A percentile compares a stretch with the other conserved stretches of the same genome.
phyloP scores from a whole-genome alignment of 257 asterid species.

The Salvia miltiorrhiza region DNA sequence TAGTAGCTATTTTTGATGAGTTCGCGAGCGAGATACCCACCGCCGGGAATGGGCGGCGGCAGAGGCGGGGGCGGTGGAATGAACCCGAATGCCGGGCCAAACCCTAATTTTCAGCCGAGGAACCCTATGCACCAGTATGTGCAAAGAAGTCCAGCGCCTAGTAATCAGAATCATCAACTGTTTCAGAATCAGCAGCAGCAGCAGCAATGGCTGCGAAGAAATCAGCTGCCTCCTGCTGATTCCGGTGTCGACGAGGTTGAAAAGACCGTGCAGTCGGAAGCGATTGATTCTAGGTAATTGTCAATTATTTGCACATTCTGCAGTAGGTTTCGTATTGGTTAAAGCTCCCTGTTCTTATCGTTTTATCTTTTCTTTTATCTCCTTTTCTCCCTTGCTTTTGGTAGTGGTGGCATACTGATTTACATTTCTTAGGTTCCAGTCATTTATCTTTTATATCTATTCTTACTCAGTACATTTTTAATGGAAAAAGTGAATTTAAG shows the following conservation, averaged over 20 bases:
- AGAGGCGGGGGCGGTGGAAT: constrained; percentile 53
- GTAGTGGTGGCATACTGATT: not conserved
- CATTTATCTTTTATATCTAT: not conserved
- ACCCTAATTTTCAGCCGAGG: constrained; percentile 58
- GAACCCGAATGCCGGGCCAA: constrained; percentile 46
- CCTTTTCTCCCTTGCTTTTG: not conserved
- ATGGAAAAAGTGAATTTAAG: not conserved
- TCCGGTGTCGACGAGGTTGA: constrained; percentile 59
- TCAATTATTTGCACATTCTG: not conserved
- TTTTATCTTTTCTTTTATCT: not conserved
- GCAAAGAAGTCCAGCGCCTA: constrained; percentile 56
- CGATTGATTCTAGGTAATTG: constrained; percentile 57
- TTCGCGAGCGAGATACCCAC: constrained; percentile 73
- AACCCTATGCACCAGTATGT: constrained; percentile 58
- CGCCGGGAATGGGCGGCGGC: constrained; percentile 80
- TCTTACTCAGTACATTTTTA: not conserved
- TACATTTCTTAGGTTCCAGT: not conserved
- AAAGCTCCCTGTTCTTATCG: not conserved
- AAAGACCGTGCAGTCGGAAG: constrained; percentile 68
- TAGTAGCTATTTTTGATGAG: constrained; percentile 39
- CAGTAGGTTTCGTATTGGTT: constrained; percentile 1
- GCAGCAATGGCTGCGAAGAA: constrained; percentile 80
- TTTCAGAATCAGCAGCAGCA: constrained; percentile 48
- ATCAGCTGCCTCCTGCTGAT: constrained; percentile 45
- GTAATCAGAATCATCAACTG: constrained; percentile 44